Evolutionary conservation across 306 rosid genomes (phyloP).

Genomic region (Alnus glutinosa): DNA sequence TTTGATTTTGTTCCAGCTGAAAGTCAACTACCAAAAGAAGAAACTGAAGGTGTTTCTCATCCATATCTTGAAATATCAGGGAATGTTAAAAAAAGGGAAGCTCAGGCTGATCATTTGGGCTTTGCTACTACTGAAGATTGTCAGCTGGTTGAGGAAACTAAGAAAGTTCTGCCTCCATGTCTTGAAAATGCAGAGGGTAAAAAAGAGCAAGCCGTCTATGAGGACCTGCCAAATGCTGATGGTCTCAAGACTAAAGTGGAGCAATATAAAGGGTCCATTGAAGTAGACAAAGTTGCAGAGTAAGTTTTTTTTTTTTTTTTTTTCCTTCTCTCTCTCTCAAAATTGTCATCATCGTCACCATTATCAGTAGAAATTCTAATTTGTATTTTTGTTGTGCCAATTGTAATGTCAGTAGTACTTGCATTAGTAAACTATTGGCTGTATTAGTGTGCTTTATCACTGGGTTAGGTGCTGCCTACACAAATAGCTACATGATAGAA

Average conservation of each 20-base stretch:
- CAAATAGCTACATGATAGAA: not conserved
- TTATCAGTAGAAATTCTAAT: too few species aligned
- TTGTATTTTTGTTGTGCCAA: not conserved
- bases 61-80: slow-evolving; percentile 29
- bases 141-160: slow-evolving; percentile 3
- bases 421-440: not conserved
- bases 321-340: not conserved
- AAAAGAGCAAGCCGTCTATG: slow-evolving; percentile 24
- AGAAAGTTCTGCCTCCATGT: slow-evolving; percentile 27
- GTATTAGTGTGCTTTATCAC: not conserved
- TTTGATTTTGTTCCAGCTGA: slow-evolving; percentile 35
- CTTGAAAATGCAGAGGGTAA: slow-evolving; percentile 29
- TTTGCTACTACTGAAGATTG: slow-evolving; percentile 19
- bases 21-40: slow-evolving; percentile 27
- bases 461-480: not conserved
- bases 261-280: slow-evolving; percentile 29
- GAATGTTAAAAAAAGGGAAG: slow-evolving; percentile 26
- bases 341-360: not conserved
- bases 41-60: slow-evolving; percentile 31
- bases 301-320: slow-evolving; percentile 37
- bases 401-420: not conserved
- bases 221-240: slow-evolving; percentile 33
- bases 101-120: slow-evolving; percentile 28
- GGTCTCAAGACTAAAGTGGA: slow-evolving; percentile 29
- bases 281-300: slow-evolving; percentile 38